phyloP scores from a whole-genome alignment of 169 alveolate genomes.

The Plasmodium adleri region DNA sequence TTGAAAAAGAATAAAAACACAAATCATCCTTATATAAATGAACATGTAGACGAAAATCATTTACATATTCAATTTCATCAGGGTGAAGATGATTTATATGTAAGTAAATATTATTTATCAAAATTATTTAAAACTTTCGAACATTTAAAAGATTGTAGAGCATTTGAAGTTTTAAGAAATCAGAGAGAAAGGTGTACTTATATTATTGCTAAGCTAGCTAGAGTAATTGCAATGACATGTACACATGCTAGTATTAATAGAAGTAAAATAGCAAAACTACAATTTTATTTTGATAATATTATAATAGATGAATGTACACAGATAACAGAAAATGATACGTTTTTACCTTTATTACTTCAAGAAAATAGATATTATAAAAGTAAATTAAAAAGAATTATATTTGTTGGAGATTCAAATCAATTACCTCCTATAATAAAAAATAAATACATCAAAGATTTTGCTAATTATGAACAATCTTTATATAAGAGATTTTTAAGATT shows the following conservation, averaged over 20 bases:
- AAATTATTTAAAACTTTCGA: constrained; percentile 77
- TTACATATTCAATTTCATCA: constrained; percentile 6
- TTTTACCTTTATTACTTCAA: constrained; percentile 93
- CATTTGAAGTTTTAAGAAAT: constrained; percentile 94
- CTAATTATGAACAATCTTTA: constrained; percentile 90
- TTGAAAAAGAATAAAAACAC: neutral
- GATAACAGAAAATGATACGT: constrained; percentile 92
- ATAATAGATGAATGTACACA: constrained; percentile 94
- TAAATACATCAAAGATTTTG: constrained; percentile 84
- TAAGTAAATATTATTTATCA: constrained; percentile 37
- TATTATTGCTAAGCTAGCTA: constrained; percentile 92
- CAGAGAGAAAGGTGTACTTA: constrained; percentile 92
- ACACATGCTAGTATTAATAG: constrained; percentile 96
- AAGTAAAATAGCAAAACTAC: constrained; percentile 84
- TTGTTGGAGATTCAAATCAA: constrained; percentile 95
- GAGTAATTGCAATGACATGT: constrained; percentile 96
- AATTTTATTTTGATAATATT: constrained; percentile 88
- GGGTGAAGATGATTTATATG: constrained; percentile 36
- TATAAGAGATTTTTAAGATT: constrained; percentile 89
- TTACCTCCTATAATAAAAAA: constrained; percentile 94
- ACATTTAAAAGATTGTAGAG: constrained; percentile 88
- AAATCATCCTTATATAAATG: constrained; percentile 2
- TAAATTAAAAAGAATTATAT: constrained; percentile 90
- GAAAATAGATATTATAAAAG: constrained; percentile 79
- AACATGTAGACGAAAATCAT: neutral